phyloP scores from a whole-genome alignment of 202 grass and related monocot genomes.

The Tripidium arundinaceum region DNA sequence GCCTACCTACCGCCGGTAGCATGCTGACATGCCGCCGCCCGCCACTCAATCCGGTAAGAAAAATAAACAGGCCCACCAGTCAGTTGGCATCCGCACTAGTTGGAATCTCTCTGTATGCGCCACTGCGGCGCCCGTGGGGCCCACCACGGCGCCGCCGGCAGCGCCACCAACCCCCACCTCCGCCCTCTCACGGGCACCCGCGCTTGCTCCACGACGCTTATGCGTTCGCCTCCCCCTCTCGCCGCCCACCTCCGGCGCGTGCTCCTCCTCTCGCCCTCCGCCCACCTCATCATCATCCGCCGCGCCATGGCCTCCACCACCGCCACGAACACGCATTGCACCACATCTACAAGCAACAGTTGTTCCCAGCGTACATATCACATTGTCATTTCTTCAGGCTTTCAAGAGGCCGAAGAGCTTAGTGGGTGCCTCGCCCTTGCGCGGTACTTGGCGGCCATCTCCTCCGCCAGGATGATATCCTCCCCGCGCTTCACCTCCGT shows the following conservation, averaged over 20 bases:
- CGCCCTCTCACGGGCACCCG: neutral
- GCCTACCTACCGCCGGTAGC: too few relatives aligned
- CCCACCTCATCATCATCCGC: neutral
- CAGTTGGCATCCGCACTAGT: neutral
- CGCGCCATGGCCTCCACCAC: constrained; percentile 36
- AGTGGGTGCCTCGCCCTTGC: too few relatives aligned
- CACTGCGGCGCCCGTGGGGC: neutral
- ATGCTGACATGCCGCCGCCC: too few relatives aligned
- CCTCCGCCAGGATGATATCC: too few relatives aligned
- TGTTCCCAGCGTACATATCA: too few relatives aligned
- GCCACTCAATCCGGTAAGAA: neutral
- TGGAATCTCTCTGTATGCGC: neutral
- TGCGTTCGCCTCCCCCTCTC: constrained; percentile 7
- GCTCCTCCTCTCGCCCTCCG: neutral
- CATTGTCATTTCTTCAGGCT: too few relatives aligned
- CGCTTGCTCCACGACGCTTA: neutral
- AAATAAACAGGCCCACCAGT: neutral
- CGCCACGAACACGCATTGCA: too few relatives aligned
- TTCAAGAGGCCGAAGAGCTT: too few relatives aligned
- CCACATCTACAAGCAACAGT: too few relatives aligned
- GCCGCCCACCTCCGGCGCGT: constrained; percentile 4
- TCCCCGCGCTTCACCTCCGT: too few relatives aligned
- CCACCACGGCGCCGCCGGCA: constrained; percentile 31
- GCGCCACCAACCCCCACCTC: neutral
- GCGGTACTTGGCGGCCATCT: too few relatives aligned